phyloP scores from a whole-genome alignment of 2,329 filamentous ascomycete genomes.

The Colletotrichum navitas region DNA sequence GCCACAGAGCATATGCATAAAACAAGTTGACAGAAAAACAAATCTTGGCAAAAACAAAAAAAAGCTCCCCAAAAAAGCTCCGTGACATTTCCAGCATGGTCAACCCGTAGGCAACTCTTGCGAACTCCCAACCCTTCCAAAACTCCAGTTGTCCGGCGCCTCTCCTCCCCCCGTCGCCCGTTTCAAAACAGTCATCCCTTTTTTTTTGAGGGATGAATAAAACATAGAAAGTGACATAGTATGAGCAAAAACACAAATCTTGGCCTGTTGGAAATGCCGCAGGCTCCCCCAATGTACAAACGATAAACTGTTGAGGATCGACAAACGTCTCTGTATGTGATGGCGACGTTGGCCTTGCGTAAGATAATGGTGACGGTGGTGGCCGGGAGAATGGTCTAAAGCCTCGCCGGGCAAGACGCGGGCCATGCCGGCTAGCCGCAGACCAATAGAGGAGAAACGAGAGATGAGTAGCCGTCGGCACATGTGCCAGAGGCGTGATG shows the following conservation, averaged over 20 bases:
- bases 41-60: too few species aligned
- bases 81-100: background rate
- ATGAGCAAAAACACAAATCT: background rate
- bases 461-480: background rate
- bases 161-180: background rate
- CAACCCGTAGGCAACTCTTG: background rate
- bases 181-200: background rate
- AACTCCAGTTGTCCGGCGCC: background rate
- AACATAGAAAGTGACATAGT: background rate
- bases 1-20: background rate
- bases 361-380: background rate
- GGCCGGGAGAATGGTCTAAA: background rate
- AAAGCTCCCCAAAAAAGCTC: too few species aligned
- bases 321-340: background rate
- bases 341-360: background rate
- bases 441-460: background rate
- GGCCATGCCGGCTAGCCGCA: background rate
- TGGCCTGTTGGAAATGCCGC: background rate
- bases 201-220: background rate
- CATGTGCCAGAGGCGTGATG: background rate
- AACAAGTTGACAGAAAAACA: background rate
- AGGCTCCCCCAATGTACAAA: background rate
- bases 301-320: background rate
- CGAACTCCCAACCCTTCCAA: background rate
- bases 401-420: background rate